A percentile compares a stretch with the other conserved stretches of the same genome.
Conservation (phyloP, 2,329 filamentous ascomycete genomes). For the Onygena corvina region DNA sequence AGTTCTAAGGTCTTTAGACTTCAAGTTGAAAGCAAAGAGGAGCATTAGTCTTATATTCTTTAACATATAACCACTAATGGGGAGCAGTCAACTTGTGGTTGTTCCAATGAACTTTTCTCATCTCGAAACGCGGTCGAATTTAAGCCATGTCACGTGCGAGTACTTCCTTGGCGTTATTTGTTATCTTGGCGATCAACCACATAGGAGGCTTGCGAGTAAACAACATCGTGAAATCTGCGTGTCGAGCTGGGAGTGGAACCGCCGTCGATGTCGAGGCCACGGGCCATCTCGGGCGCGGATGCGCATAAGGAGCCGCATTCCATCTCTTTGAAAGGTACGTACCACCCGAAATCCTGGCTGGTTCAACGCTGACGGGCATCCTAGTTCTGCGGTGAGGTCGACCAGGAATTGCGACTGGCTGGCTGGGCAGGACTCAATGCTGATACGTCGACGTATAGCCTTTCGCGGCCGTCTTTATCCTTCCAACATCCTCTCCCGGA, state of each 20-base stretch:
- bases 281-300: conserved; percentile 33
- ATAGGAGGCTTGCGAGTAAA: too few relatives aligned
- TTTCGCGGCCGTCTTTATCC: conserved; percentile 55
- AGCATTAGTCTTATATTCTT: too few relatives aligned
- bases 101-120: too few relatives aligned
- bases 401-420: background rate
- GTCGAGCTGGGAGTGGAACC: background rate
- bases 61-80: too few relatives aligned
- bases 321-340: conserved; percentile 59
- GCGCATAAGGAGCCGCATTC: conserved; percentile 60
- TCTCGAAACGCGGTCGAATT: too few relatives aligned
- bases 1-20: too few relatives aligned
- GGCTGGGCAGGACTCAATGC: background rate
- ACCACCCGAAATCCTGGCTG: background rate
- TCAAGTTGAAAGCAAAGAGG: too few relatives aligned
- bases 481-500: conserved; percentile 35
- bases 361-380: conserved; percentile 14
- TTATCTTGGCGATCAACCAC: too few relatives aligned
- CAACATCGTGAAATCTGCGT: too few relatives aligned
- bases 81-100: too few relatives aligned
- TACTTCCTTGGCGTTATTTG: background rate
- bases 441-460: conserved; percentile 36
- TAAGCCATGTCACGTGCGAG: too few relatives aligned
- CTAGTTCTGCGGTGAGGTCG: conserved; percentile 30
- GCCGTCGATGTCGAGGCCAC: conserved; percentile 31